Conservation (phyloP, 345 rosid species). For the Eucalyptus viminalis region DNA sequence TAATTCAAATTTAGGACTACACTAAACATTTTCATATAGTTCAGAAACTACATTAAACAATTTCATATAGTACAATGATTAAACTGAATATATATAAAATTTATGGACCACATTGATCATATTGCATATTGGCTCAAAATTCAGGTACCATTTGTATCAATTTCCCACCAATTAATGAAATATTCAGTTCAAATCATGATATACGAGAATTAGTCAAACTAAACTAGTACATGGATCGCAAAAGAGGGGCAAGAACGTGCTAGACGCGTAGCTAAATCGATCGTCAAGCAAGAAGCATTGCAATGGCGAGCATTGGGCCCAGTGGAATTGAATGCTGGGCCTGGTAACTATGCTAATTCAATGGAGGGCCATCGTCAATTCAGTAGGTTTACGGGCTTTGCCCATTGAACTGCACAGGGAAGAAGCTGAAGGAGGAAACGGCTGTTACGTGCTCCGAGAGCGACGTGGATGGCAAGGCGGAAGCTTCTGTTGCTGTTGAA, state of each 20-base stretch:
- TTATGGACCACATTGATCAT: too few relatives aligned
- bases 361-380: background rate
- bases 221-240: background rate
- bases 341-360: background rate
- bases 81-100: too few relatives aligned
- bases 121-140: too few relatives aligned
- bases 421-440: background rate
- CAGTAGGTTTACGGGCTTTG: background rate
- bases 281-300: background rate
- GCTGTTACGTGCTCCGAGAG: background rate
- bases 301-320: background rate
- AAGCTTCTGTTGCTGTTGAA: slow-evolving; percentile 65
- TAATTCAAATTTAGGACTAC: too few relatives aligned
- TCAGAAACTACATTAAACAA: rapidly evolving
- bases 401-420: background rate
- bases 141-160: too few relatives aligned
- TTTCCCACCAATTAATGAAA: background rate
- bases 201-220: too few relatives aligned
- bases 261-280: background rate
- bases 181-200: background rate
- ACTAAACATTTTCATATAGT: rapidly evolving
- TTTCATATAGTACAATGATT: rapidly evolving
- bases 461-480: background rate
- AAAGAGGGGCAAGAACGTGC: background rate
- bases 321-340: background rate